Evolutionary conservation across 345 rosid species (phyloP), one percentile per base, ranked within the genome.

Genomic region (Boechera retrofracta): DNA sequence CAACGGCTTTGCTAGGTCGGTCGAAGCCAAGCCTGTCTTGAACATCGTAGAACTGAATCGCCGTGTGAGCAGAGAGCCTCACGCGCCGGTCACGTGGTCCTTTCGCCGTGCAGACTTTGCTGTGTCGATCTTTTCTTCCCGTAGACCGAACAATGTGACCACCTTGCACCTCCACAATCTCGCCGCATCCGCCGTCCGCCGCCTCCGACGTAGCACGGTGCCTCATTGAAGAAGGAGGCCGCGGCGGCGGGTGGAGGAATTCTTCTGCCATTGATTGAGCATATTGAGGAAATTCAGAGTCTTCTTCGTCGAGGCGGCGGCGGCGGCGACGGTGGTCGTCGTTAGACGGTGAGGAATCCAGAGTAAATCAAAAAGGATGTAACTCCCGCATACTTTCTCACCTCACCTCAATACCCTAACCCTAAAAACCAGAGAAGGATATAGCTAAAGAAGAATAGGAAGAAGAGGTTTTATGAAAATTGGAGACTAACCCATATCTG

Each of bases 141-240:
- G 91, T 92, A 2, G 98, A 89, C 70, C 98, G 89, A 2, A 94
- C 93, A 94, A 94, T 94, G 98, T 89, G 98, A 74, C 97, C 98
- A 29, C 98, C 98, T 83, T 94, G 96, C 16, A 94, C 98, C 82
- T 91, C 97, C 55, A 94, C 96, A 54, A 94, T 94, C 89, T 94
- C 85, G 26, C 92, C 84, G 57, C 90, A 77, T 2, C 85, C 86
- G 15, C 75, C 70, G 82, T 64, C 70, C 24, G 29, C 26, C 24
- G 86, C 67, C 80, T 89, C 93, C 70, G 84, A 55, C 12, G 76
- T 70, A 45, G 49, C 45, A 32, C 71, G 73, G 64, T 41, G 81
- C 21, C 73, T 78, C 77, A 76, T 86, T 62, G 57, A 54, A 49
- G 91, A 45, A 41, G 92, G 77, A 13, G 88, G 74, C 60, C 81